Evolutionary conservation across 2,329 filamentous ascomycete species (phyloP).

Genomic region (Fusarium nurragi): DNA sequence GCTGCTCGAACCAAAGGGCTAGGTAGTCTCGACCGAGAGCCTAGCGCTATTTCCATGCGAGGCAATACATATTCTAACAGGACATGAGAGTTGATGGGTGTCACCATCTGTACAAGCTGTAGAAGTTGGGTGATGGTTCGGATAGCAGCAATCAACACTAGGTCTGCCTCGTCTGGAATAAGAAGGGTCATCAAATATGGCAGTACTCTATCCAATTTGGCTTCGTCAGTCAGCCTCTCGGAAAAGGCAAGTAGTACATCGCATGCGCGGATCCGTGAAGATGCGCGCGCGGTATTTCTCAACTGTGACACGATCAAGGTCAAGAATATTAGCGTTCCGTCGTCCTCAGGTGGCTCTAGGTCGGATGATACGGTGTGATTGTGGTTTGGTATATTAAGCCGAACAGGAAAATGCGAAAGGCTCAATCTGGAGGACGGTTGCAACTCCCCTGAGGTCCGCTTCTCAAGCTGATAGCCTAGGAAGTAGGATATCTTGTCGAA

Average conservation of each 20-base stretch:
- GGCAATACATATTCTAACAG: conserved; percentile 75
- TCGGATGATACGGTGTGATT: conserved; percentile 73
- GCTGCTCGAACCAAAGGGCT: conserved; percentile 83
- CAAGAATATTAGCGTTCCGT: conserved; percentile 92
- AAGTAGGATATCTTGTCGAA: conserved; percentile 99
- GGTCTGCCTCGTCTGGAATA: conserved; percentile 77
- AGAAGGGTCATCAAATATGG: conserved; percentile 88
- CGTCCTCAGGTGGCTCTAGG: conserved; percentile 74
- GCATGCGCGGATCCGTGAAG: conserved; percentile 88
- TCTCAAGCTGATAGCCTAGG: conserved; percentile 75
- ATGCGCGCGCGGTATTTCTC: conserved; percentile 86
- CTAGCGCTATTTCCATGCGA: conserved; percentile 65
- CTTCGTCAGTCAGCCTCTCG: conserved; percentile 91
- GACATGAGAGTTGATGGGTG: conserved; percentile 76
- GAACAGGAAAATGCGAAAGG: conserved; percentile 77
- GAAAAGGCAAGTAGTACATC: conserved; percentile 92
- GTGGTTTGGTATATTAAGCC: conserved; percentile 87
- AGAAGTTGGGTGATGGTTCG: conserved; percentile 89
- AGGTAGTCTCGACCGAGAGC: conserved; percentile 57
- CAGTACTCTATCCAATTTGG: conserved; percentile 90
- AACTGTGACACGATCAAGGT: conserved; percentile 89
- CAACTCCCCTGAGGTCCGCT: conserved; percentile 45
- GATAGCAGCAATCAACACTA: conserved; percentile 86
- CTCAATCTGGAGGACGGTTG: conserved; percentile 56
- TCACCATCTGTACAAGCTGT: conserved; percentile 87